Evolutionary conservation across 768 basidiomycete species (phyloP).

Genomic region (Suillus clintonianus): DNA sequence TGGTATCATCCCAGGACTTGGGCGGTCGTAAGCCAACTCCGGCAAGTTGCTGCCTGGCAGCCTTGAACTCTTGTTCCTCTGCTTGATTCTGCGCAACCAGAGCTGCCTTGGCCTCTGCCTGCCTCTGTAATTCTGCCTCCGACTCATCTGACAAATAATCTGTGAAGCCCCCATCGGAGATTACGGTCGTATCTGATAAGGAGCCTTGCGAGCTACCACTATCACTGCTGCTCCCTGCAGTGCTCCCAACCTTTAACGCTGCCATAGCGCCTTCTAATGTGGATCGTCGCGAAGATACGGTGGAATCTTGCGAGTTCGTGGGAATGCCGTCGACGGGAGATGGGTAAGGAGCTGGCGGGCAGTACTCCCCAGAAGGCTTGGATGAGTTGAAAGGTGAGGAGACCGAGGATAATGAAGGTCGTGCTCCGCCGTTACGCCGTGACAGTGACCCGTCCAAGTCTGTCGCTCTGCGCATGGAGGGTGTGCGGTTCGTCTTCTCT

Average conservation of each 20-base stretch:
- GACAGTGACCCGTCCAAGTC: conserved; percentile 54
- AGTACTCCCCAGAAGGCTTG: conserved; percentile 22
- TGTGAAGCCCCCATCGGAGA: conserved; percentile 85
- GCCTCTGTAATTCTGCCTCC: conserved; percentile 84
- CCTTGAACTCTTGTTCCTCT: conserved; percentile 81
- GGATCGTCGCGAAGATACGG: conserved; percentile 29
- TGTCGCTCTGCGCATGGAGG: conserved; percentile 59
- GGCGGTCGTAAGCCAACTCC: conserved; percentile 76
- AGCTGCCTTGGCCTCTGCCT: conserved; percentile 80
- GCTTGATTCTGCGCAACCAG: conserved; percentile 76
- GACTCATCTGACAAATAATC: conserved; percentile 92
- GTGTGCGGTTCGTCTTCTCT: conserved; percentile 57
- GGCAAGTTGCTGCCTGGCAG: conserved; percentile 76
- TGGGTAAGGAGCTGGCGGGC: conserved; percentile 18
- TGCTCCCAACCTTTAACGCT: conserved; percentile 37
- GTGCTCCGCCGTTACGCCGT: conserved; percentile 48
- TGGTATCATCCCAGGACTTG: conserved; percentile 69
- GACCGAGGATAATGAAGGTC: conserved; percentile 46
- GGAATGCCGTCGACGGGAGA: conserved; percentile 23
- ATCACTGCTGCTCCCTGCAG: conserved; percentile 65
- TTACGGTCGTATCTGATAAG: conserved; percentile 73
- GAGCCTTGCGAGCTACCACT: conserved; percentile 51
- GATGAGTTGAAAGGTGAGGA: conserved; percentile 33
- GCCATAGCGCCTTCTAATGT: conserved; percentile 42
- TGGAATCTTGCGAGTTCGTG: conserved; percentile 30